These are phyloP conservation scores for Avena atlantica DNA, from an alignment of 176 grass and related monocot species.

Conservation along the genomic window DNA sequence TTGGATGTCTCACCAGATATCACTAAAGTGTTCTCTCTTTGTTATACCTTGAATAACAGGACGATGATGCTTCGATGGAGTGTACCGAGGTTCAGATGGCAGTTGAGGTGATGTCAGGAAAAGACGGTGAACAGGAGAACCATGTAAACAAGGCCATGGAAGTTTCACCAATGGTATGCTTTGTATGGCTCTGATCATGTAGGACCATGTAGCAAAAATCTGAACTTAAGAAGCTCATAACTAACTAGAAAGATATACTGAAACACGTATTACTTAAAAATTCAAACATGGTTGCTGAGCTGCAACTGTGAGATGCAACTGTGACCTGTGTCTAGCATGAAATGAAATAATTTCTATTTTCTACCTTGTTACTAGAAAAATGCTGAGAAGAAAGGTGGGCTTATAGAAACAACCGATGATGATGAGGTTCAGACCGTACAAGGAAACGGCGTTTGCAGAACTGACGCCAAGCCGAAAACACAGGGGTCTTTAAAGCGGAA, in stretches of 20 bases:
- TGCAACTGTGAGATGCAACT: conserved; percentile 30
- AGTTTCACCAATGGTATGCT: conserved; percentile 47
- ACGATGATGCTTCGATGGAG: conserved; percentile 27
- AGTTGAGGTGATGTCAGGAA: conserved; percentile 36
- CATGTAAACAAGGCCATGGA: conserved; percentile 39
- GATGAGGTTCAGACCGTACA: conserved; percentile 41
- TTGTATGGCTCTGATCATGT: conserved; percentile 17
- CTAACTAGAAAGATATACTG: conserved; percentile 31
- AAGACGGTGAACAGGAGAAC: conserved; percentile 47
- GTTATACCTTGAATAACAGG: conserved; percentile 43
- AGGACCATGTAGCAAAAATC: neutral
- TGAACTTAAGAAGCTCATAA: conserved; percentile 26
- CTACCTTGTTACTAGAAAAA: conserved; percentile 47
- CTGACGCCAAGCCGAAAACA: conserved; percentile 47
- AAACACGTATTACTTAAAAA: conserved; percentile 1
- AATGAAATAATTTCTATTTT: conserved; percentile 37
- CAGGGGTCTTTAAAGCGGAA: conserved; percentile 64
- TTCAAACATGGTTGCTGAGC: neutral
- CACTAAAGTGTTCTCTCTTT: conserved; percentile 9
- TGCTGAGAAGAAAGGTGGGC: conserved; percentile 41
- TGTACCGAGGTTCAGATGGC: conserved; percentile 17
- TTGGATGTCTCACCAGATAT: conserved; percentile 28
- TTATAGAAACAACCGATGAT: conserved; percentile 29
- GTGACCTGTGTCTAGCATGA: neutral
- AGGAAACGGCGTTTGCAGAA: conserved; percentile 20